Evolutionary conservation across 768 basidiomycete species (phyloP).

Genomic region (Leccinum subtestaceum): DNA sequence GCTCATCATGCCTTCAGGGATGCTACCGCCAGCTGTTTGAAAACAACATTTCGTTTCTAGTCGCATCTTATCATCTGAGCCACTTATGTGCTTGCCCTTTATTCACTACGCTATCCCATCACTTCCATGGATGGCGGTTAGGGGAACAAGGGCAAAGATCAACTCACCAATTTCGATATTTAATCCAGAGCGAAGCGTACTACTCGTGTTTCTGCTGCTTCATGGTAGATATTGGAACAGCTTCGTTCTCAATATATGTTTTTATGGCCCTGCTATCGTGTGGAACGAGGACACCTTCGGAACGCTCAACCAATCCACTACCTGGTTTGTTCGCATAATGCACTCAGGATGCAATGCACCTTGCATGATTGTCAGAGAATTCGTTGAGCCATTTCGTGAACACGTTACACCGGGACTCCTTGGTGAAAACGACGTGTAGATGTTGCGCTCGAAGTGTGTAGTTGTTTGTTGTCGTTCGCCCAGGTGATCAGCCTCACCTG

Average conservation of each 20-base stretch:
- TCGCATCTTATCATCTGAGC: neutral
- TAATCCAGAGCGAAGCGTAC: conserved; percentile 19
- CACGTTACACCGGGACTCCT: no score
- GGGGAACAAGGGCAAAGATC: conserved; percentile 83
- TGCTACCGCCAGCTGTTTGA: no score
- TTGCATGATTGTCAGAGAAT: no score
- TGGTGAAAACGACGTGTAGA: no score
- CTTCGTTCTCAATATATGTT: conserved; percentile 4
- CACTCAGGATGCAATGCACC: no score
- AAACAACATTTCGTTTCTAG: no score
- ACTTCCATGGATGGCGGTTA: conserved; percentile 55
- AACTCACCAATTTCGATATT: conserved; percentile 22
- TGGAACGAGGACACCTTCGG: neutral
- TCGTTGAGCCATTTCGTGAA: no score
- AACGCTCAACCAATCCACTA: neutral
- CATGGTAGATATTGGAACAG: conserved; percentile 23
- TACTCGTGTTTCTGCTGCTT: conserved; percentile 14
- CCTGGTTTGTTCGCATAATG: no score
- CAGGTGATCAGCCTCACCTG: no score
- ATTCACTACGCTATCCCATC: conserved; percentile 72
- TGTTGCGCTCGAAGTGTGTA: no score
- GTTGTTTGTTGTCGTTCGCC: no score
- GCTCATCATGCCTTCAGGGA: no score
- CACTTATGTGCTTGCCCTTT: conserved; percentile 40
- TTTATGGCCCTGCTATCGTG: neutral